Evolutionary conservation across 495 filamentous ascomycete genomes (phyloP).

Genomic region (Aspergillus conjunctus): DNA sequence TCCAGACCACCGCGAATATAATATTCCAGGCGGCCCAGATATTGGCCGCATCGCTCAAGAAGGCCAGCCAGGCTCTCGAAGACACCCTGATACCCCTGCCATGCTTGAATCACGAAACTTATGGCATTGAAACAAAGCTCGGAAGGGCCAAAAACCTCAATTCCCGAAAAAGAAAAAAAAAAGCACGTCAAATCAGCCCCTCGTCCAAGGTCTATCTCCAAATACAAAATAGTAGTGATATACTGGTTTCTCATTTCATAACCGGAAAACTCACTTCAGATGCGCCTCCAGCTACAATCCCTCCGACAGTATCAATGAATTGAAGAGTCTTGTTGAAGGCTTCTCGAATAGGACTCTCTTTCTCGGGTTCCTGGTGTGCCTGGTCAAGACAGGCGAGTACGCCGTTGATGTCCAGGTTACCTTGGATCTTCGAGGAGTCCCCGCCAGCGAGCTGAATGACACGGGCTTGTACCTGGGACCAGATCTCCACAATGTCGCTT

Average conservation of each 20-base stretch:
- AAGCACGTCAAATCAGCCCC: constrained; percentile 13
- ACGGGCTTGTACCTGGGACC: constrained; percentile 40
- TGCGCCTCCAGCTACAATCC: constrained; percentile 36
- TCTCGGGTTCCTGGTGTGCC: constrained; percentile 29
- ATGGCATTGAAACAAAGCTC: constrained; percentile 45
- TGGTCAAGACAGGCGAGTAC: constrained; percentile 37
- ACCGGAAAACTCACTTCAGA: constrained; percentile 30
- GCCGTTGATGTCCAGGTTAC: constrained; percentile 32
- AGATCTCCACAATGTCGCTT: constrained; percentile 40
- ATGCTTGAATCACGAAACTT: constrained; percentile 41
- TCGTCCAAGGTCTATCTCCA: background rate
- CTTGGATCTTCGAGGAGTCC: constrained; percentile 30
- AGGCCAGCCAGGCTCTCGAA: constrained; percentile 41
- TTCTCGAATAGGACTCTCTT: constrained; percentile 28
- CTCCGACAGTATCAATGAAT: constrained; percentile 39
- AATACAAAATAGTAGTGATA: background rate
- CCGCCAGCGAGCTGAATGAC: constrained; percentile 43
- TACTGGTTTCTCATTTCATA: background rate
- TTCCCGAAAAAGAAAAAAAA: background rate
- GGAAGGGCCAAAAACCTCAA: constrained; percentile 40
- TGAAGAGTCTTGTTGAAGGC: constrained; percentile 38
- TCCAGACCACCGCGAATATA: constrained; percentile 40
- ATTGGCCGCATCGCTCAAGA: constrained; percentile 39
- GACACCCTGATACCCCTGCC: constrained; percentile 44
- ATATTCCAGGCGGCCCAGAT: constrained; percentile 38